A percentile compares a stretch with the other conserved stretches of the same genome.
phyloP scores from a whole-genome alignment of 176 grass and related monocot genomes.

The Calamus simplicifolius region DNA sequence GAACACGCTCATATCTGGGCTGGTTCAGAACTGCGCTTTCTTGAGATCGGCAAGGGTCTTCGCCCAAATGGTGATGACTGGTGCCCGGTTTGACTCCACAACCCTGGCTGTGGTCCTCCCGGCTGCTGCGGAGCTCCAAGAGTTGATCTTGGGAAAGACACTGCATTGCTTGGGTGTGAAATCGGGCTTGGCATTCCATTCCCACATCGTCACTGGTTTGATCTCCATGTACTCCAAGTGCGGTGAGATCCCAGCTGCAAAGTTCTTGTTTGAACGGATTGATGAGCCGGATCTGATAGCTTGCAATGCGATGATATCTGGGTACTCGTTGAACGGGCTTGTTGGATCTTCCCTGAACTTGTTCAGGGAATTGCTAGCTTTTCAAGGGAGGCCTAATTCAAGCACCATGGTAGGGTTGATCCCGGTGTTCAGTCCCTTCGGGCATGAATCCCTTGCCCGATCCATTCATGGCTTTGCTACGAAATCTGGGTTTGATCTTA shows the following conservation, averaged over 20 bases:
- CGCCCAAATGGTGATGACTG: constrained; percentile 1
- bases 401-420: constrained; percentile 19
- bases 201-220: constrained; percentile 18
- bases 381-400: constrained; percentile 8
- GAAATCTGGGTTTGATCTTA: constrained; percentile 16
- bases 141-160: constrained; percentile 7
- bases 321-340: constrained; percentile 12
- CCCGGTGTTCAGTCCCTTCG: constrained; percentile 20
- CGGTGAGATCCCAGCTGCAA: constrained; percentile 10
- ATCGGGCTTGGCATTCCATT: constrained; percentile 6
- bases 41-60: background rate
- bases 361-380: constrained; percentile 16
- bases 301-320: constrained; percentile 25
- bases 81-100: constrained; percentile 9
- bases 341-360: constrained; percentile 1
- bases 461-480: constrained; percentile 7
- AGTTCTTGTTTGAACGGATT: constrained; percentile 5
- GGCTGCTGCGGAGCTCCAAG: constrained; percentile 18
- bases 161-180: constrained; percentile 20
- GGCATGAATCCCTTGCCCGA: constrained; percentile 10
- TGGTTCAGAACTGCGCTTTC: constrained; percentile 13
- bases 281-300: constrained; percentile 9
- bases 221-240: constrained; percentile 30
- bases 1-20: constrained; percentile 22
- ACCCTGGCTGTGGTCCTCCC: constrained; percentile 21